Percentiles rank a stretch among this genome's conserved stretches.
These are phyloP conservation scores for Fistulinella cinereoalba DNA, from an alignment of 1,284 basidiomycete genomes.

Conservation along the genomic window DNA sequence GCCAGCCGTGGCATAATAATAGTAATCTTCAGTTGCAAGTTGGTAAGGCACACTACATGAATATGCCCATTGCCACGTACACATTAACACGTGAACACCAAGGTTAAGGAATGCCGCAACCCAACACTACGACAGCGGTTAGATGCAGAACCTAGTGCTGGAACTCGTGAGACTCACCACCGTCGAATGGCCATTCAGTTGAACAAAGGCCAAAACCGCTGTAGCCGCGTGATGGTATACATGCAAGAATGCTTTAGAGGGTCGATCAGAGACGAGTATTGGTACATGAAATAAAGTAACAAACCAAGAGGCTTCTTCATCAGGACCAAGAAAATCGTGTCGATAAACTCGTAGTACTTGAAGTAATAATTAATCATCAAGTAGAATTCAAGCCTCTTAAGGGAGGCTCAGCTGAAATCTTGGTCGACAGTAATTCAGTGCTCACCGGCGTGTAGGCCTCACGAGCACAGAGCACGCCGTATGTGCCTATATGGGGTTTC, in stretches of 20 bases:
- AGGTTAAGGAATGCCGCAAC: conserved; percentile 90
- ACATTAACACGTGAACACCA: conserved; percentile 95
- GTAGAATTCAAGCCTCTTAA: conserved; percentile 77
- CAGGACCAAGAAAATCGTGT: conserved; percentile 93
- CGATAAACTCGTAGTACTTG: conserved; percentile 88
- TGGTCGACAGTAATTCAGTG: conserved; percentile 19
- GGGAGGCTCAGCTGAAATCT: conserved; percentile 4
- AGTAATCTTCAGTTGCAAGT: conserved; percentile 67
- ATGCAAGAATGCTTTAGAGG: conserved; percentile 78
- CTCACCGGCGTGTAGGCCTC: conserved; percentile 80
- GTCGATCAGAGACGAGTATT: not conserved
- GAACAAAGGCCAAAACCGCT: conserved; percentile 88
- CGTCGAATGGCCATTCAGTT: conserved; percentile 85
- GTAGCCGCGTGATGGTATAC: conserved; percentile 98
- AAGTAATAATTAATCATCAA: conserved; percentile 98
- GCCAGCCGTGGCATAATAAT: conserved; percentile 92
- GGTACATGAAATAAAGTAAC: not conserved
- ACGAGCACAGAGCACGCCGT: conserved; percentile 73
- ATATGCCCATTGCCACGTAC: conserved; percentile 44
- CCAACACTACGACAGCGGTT: conserved; percentile 39
- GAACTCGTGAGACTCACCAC: conserved; percentile 50
- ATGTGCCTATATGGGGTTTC: conserved; percentile 70
- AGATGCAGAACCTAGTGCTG: not conserved
- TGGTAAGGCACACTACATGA: conserved; percentile 2
- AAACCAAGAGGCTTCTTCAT: conserved; percentile 94